Percentiles rank a stretch among this genome's conserved stretches.
These are phyloP conservation scores for Huntiella moniliformis DNA, from an alignment of 2,329 filamentous ascomycete genomes.

Conservation along the genomic window DNA sequence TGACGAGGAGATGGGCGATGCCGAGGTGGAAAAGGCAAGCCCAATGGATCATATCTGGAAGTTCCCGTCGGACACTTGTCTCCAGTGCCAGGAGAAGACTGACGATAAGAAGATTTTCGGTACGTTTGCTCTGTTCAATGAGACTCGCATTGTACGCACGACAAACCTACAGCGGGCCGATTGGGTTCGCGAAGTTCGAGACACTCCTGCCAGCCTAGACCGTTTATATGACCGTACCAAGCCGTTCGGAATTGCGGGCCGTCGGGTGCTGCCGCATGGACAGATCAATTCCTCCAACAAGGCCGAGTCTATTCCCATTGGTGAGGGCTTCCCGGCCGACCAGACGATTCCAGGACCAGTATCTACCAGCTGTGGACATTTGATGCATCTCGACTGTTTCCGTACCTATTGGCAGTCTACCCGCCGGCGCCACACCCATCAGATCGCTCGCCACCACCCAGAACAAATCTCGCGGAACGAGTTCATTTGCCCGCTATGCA, in stretches of 20 bases:
- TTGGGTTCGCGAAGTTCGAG: constrained; percentile 64
- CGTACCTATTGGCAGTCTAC: constrained; percentile 79
- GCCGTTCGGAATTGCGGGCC: constrained; percentile 79
- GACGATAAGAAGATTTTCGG: constrained; percentile 79
- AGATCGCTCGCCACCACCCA: constrained; percentile 87
- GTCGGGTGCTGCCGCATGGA: constrained; percentile 19
- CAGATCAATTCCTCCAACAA: not conserved
- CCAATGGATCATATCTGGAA: constrained; percentile 51
- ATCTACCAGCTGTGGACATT: constrained; percentile 82
- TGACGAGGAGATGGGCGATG: constrained; percentile 53
- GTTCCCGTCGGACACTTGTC: constrained; percentile 83
- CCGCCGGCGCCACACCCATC: constrained; percentile 64
- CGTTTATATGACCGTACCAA: constrained; percentile 64
- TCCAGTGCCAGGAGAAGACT: constrained; percentile 89
- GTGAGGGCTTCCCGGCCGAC: constrained; percentile 66
- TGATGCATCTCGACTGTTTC: constrained; percentile 96
- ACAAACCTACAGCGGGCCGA: constrained; percentile 69
- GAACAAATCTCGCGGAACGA: constrained; percentile 64
- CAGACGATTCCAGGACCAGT: constrained; percentile 56
- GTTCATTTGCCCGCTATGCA: constrained; percentile 92
- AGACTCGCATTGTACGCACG: constrained; percentile 72
- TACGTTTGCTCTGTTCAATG: constrained; percentile 74
- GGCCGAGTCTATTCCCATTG: constrained; percentile 47
- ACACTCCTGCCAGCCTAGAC: constrained; percentile 67
- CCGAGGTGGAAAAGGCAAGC: constrained; percentile 46